A percentile compares a stretch with the other conserved stretches of the same genome.
phyloP scores from a whole-genome alignment of 352 stramenopile genomes.

The Pythium utonaiense region DNA sequence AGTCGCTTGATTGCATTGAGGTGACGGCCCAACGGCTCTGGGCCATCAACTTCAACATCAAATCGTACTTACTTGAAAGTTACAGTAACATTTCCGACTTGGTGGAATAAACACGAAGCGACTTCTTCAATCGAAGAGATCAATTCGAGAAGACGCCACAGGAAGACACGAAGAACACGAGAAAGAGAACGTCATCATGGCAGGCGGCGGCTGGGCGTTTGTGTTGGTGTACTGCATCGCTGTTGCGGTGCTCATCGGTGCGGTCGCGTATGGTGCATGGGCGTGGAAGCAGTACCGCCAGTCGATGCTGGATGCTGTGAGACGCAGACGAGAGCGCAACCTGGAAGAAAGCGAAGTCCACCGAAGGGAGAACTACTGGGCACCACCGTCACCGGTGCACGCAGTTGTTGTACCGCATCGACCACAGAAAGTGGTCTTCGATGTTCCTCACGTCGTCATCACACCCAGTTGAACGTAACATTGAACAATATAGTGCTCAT shows the following conservation, averaged over 20 bases:
- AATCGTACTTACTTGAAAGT: conserved; percentile 14
- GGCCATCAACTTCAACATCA: conserved; percentile 24
- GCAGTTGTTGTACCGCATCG: not conserved
- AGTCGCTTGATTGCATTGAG: too few relatives aligned
- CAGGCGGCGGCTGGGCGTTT: conserved; percentile 8
- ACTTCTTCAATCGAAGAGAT: not conserved
- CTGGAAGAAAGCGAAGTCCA: conserved; percentile 20
- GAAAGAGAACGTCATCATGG: not conserved
- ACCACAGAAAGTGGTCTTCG: conserved; percentile 4
- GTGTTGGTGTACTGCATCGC: conserved; percentile 28
- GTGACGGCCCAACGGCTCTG: too few relatives aligned
- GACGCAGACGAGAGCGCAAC: conserved; percentile 24
- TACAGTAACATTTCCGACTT: not conserved
- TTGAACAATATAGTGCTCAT: too few relatives aligned
- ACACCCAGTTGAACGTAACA: conserved; percentile 14
- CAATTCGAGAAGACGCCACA: conserved; percentile 1
- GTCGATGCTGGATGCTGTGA: conserved; percentile 28
- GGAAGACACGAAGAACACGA: not conserved
- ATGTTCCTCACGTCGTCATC: conserved; percentile 18
- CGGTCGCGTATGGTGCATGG: conserved; percentile 26
- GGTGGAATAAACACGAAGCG: conserved; percentile 14
- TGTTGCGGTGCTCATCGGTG: conserved; percentile 26
- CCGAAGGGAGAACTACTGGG: conserved; percentile 35
- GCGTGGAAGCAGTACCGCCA: conserved; percentile 35
- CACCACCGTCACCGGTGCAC: conserved; percentile 2